Evolutionary conservation across 2,329 filamentous ascomycete genomes (phyloP).

Genomic region (Aurifilum marmelostoma): DNA sequence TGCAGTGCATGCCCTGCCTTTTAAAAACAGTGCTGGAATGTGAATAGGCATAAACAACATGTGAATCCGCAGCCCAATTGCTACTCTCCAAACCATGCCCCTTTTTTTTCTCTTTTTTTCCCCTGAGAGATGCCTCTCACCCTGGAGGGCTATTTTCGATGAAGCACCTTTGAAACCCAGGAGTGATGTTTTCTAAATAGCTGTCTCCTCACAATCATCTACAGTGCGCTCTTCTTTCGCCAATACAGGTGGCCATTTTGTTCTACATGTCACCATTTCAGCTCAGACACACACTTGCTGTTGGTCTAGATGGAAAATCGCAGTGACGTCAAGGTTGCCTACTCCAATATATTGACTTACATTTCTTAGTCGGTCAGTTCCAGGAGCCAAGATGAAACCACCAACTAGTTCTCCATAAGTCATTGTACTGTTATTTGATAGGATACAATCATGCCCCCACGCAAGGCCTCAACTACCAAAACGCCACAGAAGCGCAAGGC

Average conservation of each 20-base stretch:
- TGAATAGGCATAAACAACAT: neutral
- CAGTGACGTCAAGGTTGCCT: neutral
- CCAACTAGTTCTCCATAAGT: too few species aligned
- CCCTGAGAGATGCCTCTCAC: too few species aligned
- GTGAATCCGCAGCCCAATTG: neutral
- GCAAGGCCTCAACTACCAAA: neutral
- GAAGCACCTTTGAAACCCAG: neutral
- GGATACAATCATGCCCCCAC: neutral
- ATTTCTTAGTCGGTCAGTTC: neutral
- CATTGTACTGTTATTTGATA: too few species aligned
- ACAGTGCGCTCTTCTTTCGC: neutral
- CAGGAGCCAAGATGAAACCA: neutral
- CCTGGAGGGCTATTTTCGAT: neutral
- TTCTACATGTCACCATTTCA: neutral
- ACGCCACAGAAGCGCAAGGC: conserved; percentile 9
- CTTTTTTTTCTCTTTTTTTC: too few species aligned
- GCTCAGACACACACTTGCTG: neutral
- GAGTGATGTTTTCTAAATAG: neutral
- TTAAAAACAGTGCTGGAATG: neutral
- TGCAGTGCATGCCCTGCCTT: too few species aligned
- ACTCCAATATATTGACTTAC: neutral
- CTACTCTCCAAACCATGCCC: too few species aligned
- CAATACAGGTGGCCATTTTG: neutral
- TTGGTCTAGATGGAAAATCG: neutral
- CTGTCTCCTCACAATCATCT: neutral